phyloP scores from a whole-genome alignment of 257 asterid species.

The Nicotiana undulata region DNA sequence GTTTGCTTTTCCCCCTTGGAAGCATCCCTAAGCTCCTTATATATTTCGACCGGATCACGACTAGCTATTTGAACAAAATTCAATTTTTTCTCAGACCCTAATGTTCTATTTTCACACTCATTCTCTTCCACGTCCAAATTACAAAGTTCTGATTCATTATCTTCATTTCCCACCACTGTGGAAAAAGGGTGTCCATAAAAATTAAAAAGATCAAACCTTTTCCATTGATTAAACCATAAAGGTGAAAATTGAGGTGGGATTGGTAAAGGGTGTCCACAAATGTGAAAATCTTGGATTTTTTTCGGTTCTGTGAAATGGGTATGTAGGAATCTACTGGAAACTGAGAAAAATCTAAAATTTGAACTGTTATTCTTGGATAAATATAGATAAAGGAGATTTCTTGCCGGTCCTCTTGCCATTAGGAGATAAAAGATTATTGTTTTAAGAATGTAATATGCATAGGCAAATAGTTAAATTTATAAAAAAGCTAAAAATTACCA shows the following conservation, averaged over 20 bases:
- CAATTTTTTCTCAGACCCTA: constrained; percentile 16
- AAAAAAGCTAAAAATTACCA: too few species aligned
- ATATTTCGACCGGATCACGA: constrained; percentile 60
- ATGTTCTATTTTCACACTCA: constrained; percentile 6
- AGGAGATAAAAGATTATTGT: not conserved
- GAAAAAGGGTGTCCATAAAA: constrained; percentile 28
- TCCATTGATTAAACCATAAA: constrained; percentile 8
- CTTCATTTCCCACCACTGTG: constrained; percentile 18
- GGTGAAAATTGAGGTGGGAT: constrained; percentile 14
- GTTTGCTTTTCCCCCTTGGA: constrained; percentile 19
- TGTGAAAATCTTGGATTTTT: constrained; percentile 14
- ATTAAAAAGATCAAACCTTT: constrained; percentile 10
- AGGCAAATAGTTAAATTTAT: not conserved
- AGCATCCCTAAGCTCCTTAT: constrained; percentile 42
- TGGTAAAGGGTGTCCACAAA: constrained; percentile 6
- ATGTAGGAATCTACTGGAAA: constrained; percentile 27
- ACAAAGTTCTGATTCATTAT: not conserved
- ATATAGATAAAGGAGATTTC: constrained; percentile 36
- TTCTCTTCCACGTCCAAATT: constrained; percentile 21
- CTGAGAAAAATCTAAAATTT: constrained; percentile 20
- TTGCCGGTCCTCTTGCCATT: constrained; percentile 55
- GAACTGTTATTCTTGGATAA: constrained; percentile 23
- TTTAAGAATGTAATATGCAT: not conserved
- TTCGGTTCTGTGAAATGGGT: constrained; percentile 14
- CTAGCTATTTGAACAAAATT: constrained; percentile 27